phyloP scores from a whole-genome alignment of 768 basidiomycete genomes.

The Podaxis carcinomalis region DNA sequence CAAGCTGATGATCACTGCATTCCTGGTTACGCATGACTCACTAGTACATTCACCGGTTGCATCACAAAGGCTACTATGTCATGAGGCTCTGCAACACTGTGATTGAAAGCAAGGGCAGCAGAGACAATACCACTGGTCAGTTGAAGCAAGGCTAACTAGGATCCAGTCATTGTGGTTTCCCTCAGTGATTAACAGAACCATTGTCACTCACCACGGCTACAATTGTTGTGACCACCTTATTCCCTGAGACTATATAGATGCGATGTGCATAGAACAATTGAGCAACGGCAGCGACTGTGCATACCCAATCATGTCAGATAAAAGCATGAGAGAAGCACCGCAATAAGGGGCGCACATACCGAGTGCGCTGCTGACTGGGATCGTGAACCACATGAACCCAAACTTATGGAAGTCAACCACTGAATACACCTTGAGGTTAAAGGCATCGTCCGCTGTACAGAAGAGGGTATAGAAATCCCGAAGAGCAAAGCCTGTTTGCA shows the following conservation, averaged over 20 bases:
- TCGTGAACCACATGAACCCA: conserved; percentile 5
- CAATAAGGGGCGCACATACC: background rate
- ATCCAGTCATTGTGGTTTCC: background rate
- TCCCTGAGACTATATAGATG: background rate
- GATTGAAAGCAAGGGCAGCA: background rate
- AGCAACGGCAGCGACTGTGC: background rate
- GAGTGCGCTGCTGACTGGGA: background rate
- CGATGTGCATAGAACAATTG: background rate
- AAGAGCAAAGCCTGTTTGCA: background rate
- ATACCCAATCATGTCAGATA: background rate
- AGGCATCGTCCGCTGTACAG: background rate
- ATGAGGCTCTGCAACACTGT: too few relatives aligned
- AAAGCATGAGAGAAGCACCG: too few relatives aligned
- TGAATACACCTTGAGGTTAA: background rate
- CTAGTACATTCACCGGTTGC: background rate
- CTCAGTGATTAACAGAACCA: background rate
- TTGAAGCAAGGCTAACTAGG: background rate
- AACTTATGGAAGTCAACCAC: background rate
- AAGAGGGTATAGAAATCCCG: background rate
- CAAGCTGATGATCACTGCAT: background rate
- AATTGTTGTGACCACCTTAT: background rate
- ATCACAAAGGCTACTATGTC: background rate
- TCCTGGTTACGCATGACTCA: background rate
- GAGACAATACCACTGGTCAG: background rate
- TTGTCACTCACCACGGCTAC: background rate